Conservation (phyloP, 1,284 basidiomycete genomes). For the Heterobasidion parviporum region DNA sequence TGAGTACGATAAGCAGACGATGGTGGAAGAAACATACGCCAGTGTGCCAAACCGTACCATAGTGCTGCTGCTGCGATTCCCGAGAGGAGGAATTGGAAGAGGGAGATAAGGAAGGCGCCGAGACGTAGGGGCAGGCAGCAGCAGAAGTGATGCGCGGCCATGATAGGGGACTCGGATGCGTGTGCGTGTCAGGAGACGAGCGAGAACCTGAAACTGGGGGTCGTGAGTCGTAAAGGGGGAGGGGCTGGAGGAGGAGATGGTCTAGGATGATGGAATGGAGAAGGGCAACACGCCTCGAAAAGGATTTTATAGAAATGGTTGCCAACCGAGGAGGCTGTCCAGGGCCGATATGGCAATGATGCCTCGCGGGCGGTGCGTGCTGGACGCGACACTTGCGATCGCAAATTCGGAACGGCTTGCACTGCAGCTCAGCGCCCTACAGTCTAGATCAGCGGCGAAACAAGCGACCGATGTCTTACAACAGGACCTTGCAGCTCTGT, state of each 20-base stretch:
- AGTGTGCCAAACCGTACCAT: slow-evolving; percentile 5
- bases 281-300: background rate
- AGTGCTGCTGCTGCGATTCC: slow-evolving; percentile 7
- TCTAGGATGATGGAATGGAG: background rate
- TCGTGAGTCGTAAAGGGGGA: background rate
- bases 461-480: no score
- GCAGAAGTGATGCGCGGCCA: slow-evolving; percentile 10
- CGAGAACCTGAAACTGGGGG: background rate
- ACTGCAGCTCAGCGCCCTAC: no score
- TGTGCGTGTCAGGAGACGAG: background rate
- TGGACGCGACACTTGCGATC: background rate
- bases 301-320: background rate
- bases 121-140: slow-evolving; percentile 12
- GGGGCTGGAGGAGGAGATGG: background rate
- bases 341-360: background rate
- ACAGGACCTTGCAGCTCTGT: background rate
- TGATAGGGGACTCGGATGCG: background rate
- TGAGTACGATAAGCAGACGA: background rate
- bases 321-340: background rate
- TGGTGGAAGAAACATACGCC: slow-evolving; percentile 6
- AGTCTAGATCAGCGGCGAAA: background rate
- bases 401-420: no score
- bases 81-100: slow-evolving; percentile 5
- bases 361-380: background rate
- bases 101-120: slow-evolving; percentile 13